Percentiles rank a stretch among this genome's conserved stretches.
Evolutionary conservation across 352 stramenopile genomes (phyloP).

Genomic region (Pythium brassicae): DNA sequence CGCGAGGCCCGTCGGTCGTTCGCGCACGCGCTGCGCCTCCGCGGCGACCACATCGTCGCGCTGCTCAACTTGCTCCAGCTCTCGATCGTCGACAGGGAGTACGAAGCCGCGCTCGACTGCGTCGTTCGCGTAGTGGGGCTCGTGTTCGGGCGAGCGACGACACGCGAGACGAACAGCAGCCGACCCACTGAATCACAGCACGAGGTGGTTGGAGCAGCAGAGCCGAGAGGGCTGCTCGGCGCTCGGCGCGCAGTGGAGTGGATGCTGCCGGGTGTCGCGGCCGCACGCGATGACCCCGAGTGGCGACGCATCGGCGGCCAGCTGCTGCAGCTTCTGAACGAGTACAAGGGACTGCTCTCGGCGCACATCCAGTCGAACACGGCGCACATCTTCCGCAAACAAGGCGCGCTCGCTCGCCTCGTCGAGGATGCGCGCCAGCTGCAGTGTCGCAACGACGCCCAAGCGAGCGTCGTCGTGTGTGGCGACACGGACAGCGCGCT

Average conservation of each 20-base stretch:
- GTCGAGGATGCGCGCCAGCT: conserved; percentile 23
- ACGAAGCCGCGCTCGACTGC: conserved; percentile 32
- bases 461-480: background rate
- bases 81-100: conserved; percentile 25
- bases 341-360: conserved; percentile 35
- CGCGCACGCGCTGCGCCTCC: conserved; percentile 23
- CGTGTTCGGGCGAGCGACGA: conserved; percentile 2
- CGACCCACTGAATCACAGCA: background rate
- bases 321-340: conserved; percentile 27
- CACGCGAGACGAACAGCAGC: background rate
- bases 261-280: conserved; percentile 20
- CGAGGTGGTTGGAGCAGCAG: background rate
- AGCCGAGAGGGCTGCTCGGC: conserved; percentile 19
- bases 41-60: conserved; percentile 32
- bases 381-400: conserved; percentile 40
- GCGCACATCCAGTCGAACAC: conserved; percentile 37
- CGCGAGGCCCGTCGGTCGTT: conserved; percentile 23
- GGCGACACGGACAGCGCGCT: background rate
- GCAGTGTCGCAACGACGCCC: background rate
- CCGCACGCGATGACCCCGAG: conserved; percentile 5
- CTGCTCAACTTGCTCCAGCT: conserved; percentile 48
- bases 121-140: conserved; percentile 31
- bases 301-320: conserved; percentile 12
- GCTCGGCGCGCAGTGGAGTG: conserved; percentile 17
- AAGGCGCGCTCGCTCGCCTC: conserved; percentile 31